Conservation (phyloP, 768 basidiomycete species). For the Leucogyrophana mollusca region DNA sequence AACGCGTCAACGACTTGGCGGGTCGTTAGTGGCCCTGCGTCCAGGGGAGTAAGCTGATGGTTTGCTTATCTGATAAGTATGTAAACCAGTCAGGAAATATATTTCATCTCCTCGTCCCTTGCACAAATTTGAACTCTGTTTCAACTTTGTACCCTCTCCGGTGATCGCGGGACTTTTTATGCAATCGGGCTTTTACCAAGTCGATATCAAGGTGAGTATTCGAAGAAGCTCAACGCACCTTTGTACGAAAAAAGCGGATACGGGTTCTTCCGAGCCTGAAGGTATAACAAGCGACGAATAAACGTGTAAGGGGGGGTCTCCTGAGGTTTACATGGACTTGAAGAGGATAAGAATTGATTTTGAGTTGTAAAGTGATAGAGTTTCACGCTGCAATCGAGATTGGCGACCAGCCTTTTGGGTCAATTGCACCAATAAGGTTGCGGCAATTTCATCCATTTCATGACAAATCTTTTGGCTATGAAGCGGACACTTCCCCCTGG, state of each 20-base stretch:
- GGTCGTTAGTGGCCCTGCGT: neutral
- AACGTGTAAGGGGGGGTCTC: neutral
- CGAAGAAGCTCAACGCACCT: neutral
- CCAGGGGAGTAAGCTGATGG: neutral
- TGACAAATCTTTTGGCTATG: slow-evolving; percentile 21
- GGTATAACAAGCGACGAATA: neutral
- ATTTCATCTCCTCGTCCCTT: neutral
- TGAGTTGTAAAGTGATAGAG: slow-evolving; percentile 57
- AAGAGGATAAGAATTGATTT: slow-evolving; percentile 22
- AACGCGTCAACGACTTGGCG: slow-evolving; percentile 2
- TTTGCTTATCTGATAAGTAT: slow-evolving; percentile 13
- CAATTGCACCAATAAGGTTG: slow-evolving; percentile 36
- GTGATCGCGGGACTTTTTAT: slow-evolving; percentile 16
- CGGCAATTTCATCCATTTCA: slow-evolving; percentile 27
- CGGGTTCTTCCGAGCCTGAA: slow-evolving; percentile 3
- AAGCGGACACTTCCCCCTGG: slow-evolving; percentile 16
- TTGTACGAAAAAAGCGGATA: neutral
- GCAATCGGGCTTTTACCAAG: slow-evolving; percentile 2
- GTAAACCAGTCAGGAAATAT: slow-evolving; percentile 4
- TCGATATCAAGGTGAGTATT: too few relatives aligned
- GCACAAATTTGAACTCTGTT: slow-evolving; percentile 17
- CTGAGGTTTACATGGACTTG: slow-evolving; percentile 5
- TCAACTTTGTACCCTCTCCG: slow-evolving; percentile 1
- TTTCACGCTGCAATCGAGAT: slow-evolving; percentile 45
- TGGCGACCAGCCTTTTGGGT: slow-evolving; percentile 40